A percentile compares a stretch with the other conserved stretches of the same genome.
Evolutionary conservation across 495 filamentous ascomycete species (phyloP).

Genomic region (Immersiella caudata): DNA sequence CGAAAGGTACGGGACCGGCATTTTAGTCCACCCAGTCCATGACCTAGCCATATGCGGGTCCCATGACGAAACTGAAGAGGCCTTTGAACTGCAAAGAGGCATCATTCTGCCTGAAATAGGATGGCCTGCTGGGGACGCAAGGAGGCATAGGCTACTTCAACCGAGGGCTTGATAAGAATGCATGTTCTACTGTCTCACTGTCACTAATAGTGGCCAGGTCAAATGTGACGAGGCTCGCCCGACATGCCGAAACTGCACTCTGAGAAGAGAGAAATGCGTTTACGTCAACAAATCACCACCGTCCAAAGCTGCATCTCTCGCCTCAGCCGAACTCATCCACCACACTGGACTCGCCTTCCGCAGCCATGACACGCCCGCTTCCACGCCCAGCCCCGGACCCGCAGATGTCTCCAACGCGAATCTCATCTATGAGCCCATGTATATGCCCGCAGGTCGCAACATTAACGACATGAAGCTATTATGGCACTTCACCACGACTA

Average conservation of each 20-base stretch:
- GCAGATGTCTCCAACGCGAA: not conserved
- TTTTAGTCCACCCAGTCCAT: too few relatives aligned
- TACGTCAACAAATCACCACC: constrained; percentile 31
- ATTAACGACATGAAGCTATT: constrained; percentile 46
- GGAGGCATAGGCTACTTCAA: too few relatives aligned
- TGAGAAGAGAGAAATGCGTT: constrained; percentile 48
- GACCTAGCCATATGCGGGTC: too few relatives aligned
- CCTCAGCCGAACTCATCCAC: constrained; percentile 6
- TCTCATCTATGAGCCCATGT: constrained; percentile 43
- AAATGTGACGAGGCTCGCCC: constrained; percentile 57
- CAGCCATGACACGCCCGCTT: constrained; percentile 16
- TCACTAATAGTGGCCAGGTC: constrained; percentile 27
- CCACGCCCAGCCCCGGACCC: not conserved
- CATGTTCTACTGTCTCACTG: not conserved
- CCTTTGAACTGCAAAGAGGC: too few relatives aligned
- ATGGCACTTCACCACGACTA: constrained; percentile 45
- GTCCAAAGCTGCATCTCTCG: constrained; percentile 3
- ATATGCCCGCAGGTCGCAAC: constrained; percentile 33
- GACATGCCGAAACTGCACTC: constrained; percentile 48
- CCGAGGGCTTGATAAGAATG: too few relatives aligned
- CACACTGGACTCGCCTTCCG: not conserved
- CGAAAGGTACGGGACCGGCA: constrained; percentile 32
- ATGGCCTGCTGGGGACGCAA: too few relatives aligned
- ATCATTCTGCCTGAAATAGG: too few relatives aligned
- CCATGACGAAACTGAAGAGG: too few relatives aligned